Percentiles rank a stretch among this genome's conserved stretches.
These are phyloP conservation scores for Annulohypoxylon truncatum DNA, from an alignment of 2,329 filamentous ascomycete species.

Conservation along the genomic window DNA sequence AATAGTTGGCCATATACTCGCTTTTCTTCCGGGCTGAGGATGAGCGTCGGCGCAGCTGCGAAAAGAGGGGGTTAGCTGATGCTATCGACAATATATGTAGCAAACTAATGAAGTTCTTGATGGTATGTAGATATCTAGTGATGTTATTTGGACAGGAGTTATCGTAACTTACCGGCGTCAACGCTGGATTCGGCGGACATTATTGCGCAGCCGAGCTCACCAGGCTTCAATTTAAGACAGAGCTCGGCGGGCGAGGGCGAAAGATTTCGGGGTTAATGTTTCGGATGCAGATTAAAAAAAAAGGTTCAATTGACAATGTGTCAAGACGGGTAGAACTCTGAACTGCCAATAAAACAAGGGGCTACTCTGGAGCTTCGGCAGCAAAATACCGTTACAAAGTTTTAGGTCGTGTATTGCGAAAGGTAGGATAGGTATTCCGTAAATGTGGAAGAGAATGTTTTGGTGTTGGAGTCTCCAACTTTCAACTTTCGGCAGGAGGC, in stretches of 20 bases:
- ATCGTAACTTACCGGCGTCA: constrained; percentile 36
- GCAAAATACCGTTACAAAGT: constrained; percentile 17
- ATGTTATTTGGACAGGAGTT: constrained; percentile 2
- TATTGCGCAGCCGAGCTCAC: constrained; percentile 46
- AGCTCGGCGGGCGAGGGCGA: constrained; percentile 39
- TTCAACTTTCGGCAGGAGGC: constrained; percentile 37
- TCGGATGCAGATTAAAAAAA: constrained; percentile 29
- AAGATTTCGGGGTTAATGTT: constrained; percentile 17
- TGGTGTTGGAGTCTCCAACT: constrained; percentile 38
- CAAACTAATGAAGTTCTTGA: background rate
- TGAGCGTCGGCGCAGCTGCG: constrained; percentile 76
- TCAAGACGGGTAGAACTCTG: constrained; percentile 6
- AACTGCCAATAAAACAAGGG: constrained; percentile 1
- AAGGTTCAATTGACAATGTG: constrained; percentile 31
- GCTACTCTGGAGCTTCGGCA: constrained; percentile 24
- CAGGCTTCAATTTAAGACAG: constrained; percentile 39
- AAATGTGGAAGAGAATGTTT: constrained; percentile 32
- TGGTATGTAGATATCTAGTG: constrained; percentile 3
- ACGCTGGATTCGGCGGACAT: constrained; percentile 49
- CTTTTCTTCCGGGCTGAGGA: constrained; percentile 92
- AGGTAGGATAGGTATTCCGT: constrained; percentile 12
- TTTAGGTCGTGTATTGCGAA: constrained; percentile 22
- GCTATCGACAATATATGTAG: constrained; percentile 3
- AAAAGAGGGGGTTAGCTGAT: constrained; percentile 39
- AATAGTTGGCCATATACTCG: constrained; percentile 94